Evolutionary conservation across 2,329 filamentous ascomycete species (phyloP).

Genomic region (Phaeosphaeria sp.): DNA sequence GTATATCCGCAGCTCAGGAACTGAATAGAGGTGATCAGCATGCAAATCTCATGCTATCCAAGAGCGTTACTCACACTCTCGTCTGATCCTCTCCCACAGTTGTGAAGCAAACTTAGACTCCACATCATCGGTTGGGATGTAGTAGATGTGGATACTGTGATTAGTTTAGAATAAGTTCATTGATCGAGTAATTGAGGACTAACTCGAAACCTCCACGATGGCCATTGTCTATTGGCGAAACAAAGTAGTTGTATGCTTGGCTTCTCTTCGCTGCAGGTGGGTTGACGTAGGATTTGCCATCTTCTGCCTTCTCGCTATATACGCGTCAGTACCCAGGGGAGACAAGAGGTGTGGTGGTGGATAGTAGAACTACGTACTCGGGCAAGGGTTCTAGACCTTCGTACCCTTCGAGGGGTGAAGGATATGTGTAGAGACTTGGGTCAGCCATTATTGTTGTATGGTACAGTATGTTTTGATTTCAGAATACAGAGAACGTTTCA

Average conservation of each 20-base stretch:
- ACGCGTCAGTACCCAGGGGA: slow-evolving; percentile 9
- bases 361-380: slow-evolving; percentile 44
- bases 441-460: slow-evolving; percentile 47
- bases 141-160: slow-evolving; percentile 76
- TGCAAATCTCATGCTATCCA: neutral
- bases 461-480: neutral
- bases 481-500: neutral
- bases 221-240: slow-evolving; percentile 70
- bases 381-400: slow-evolving; percentile 63
- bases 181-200: neutral
- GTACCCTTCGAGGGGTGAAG: slow-evolving; percentile 66
- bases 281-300: slow-evolving; percentile 81
- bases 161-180: neutral
- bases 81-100: slow-evolving; percentile 78
- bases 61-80: slow-evolving; percentile 68
- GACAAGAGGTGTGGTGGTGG: no score
- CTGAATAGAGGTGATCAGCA: slow-evolving; percentile 51
- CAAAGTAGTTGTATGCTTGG: slow-evolving; percentile 73
- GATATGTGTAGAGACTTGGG: slow-evolving; percentile 56
- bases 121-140: slow-evolving; percentile 66
- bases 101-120: slow-evolving; percentile 73
- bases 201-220: slow-evolving; percentile 76
- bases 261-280: slow-evolving; percentile 67
- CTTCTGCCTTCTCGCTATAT: slow-evolving; percentile 64
- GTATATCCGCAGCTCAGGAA: slow-evolving; percentile 86